Percentiles rank a stretch among this genome's conserved stretches.
These are phyloP conservation scores for Ceratobasidium sp. DNA, from an alignment of 1,284 basidiomycete genomes.

Conservation along the genomic window DNA sequence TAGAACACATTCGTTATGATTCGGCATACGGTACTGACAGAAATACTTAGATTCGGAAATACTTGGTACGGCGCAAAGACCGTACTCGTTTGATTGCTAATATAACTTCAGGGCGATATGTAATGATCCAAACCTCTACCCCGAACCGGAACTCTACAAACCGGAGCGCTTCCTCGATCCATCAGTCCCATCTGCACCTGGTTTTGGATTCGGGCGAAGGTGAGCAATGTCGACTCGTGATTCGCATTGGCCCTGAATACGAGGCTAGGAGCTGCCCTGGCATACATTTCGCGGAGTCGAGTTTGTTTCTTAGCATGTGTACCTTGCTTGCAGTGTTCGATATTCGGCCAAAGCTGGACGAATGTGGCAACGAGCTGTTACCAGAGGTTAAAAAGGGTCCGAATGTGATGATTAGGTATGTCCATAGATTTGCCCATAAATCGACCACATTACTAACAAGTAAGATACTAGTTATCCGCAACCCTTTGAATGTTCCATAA, in stretches of 20 bases:
- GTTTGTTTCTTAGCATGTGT: constrained; percentile 24
- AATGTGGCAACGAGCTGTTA: not conserved
- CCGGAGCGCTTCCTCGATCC: constrained; percentile 49
- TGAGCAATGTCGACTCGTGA: not conserved
- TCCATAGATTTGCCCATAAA: too few species aligned
- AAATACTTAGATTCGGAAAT: constrained; percentile 1
- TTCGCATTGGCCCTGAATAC: not conserved
- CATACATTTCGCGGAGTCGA: constrained; percentile 22
- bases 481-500: constrained; percentile 15
- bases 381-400: constrained; percentile 3
- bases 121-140: constrained; percentile 45
- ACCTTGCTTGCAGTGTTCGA: constrained; percentile 20
- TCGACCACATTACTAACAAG: too few species aligned
- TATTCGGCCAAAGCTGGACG: constrained; percentile 12
- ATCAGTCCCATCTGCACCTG: constrained; percentile 13
- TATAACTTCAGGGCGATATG: constrained; percentile 41
- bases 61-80: not conserved
- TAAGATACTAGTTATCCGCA: not conserved
- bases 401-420: constrained; percentile 21
- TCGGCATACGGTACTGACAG: not conserved
- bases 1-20: not conserved
- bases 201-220: constrained; percentile 29
- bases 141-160: constrained; percentile 46
- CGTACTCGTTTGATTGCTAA: not conserved
- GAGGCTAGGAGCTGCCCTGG: constrained; percentile 23